These are phyloP conservation scores for Fusarium poae DNA, from an alignment of 2,329 filamentous ascomycete genomes.

Conservation along the genomic window DNA sequence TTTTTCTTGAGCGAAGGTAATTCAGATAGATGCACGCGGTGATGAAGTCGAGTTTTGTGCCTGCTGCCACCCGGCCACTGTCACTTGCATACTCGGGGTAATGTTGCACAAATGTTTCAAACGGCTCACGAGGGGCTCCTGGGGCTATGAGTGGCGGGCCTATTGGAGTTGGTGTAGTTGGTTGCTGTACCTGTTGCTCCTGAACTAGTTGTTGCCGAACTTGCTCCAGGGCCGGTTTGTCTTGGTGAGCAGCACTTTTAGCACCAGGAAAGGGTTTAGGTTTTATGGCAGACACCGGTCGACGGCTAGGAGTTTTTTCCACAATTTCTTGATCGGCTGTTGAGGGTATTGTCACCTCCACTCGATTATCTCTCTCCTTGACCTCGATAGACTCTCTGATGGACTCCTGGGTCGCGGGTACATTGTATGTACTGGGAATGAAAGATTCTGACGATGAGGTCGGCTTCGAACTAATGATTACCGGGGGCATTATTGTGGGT, in stretches of 20 bases:
- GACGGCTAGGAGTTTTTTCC: not conserved
- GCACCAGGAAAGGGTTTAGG: not conserved
- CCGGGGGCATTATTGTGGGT: conserved; percentile 43
- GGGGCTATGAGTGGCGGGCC: conserved; percentile 18
- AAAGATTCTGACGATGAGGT: conserved; percentile 51
- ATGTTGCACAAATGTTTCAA: conserved; percentile 54
- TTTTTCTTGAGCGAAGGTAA: conserved; percentile 52
- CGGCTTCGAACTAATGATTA: conserved; percentile 45
- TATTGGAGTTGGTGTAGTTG: not conserved
- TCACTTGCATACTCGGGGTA: conserved; percentile 63
- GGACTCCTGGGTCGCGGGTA: conserved; percentile 37
- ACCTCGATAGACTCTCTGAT: conserved; percentile 43
- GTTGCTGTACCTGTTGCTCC: not conserved
- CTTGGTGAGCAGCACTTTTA: not conserved
- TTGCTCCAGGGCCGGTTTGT: not conserved
- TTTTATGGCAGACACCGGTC: not conserved
- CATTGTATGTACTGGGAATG: conserved; percentile 47
- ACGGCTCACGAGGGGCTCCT: conserved; percentile 46
- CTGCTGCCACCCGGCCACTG: conserved; percentile 41
- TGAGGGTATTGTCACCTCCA: conserved; percentile 28
- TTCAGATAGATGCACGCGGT: conserved; percentile 60
- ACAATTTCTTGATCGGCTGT: conserved; percentile 16
- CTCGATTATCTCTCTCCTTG: not conserved
- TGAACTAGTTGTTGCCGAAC: not conserved
- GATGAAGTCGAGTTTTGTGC: conserved; percentile 58